These are phyloP conservation scores for Wallacemonas rigidus DNA, from an alignment of 208 protist species.

Conservation along the genomic window DNA sequence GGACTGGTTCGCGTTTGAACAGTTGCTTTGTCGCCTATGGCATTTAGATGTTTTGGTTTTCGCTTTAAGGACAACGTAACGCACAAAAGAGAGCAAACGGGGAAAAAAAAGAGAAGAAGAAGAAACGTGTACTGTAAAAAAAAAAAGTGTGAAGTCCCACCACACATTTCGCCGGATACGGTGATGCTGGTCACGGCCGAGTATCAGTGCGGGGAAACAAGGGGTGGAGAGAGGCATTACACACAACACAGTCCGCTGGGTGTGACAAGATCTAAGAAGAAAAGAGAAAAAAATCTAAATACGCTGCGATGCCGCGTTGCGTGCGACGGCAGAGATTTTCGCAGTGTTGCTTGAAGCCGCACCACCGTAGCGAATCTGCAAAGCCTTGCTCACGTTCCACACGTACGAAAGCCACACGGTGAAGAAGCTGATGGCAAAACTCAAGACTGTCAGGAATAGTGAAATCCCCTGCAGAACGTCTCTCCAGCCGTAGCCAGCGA, in stretches of 20 bases:
- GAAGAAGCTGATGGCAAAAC: constrained; percentile 75
- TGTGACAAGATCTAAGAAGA: no score
- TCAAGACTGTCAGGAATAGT: constrained; percentile 57
- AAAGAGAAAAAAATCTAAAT: constrained; percentile 10
- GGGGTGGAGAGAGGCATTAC: no score
- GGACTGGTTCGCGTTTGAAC: no score
- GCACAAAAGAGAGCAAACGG: background rate
- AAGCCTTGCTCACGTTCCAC: constrained; percentile 72
- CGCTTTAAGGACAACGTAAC: no score
- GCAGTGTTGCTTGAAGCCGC: constrained; percentile 21
- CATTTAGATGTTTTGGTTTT: no score
- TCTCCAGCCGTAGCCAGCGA: constrained; percentile 52
- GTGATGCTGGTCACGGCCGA: no score
- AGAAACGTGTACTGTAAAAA: background rate
- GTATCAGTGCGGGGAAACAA: no score
- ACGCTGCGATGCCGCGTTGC: constrained; percentile 1
- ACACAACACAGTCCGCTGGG: no score
- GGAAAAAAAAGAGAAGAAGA: constrained; percentile 1
- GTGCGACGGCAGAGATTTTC: constrained; percentile 15
- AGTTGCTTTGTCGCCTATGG: no score
- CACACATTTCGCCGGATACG: no score
- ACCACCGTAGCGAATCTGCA: constrained; percentile 65
- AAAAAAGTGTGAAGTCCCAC: constrained; percentile 10
- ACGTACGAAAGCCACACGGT: constrained; percentile 75
- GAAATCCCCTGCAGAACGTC: constrained; percentile 71